Base-by-base conservation (phyloP, 1,284 basidiomycete genomes). In the Thelephora terrestris region DNA sequence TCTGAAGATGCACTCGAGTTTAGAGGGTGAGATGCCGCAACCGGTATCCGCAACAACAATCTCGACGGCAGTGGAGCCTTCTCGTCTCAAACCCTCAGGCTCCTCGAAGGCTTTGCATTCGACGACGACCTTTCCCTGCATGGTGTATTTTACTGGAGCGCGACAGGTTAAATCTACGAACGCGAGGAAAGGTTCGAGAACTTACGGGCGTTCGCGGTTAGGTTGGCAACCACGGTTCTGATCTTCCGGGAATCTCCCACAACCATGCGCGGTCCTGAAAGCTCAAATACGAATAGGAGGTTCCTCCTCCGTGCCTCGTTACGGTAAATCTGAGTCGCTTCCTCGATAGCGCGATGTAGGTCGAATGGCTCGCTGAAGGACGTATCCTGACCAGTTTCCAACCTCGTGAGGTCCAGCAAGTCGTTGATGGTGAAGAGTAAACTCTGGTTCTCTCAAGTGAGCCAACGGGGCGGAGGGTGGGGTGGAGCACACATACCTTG, bases 341-440 rank as follows among this genome's bases (percentile, higher is more conserved):
- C 85, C 42, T 76, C 64, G 50, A 93, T 81, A 0, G 78, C 74
- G n/a, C 69, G 64, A 16, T 73, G 73, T 5, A 93, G 67, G 59
- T 92, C 75, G 58, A 93, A 91, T 0, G 86, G 85, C 61, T 93
- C 90, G 59, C 83, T 84, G 64, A 89, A 84, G 1, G 81, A 83
- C 0, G 84, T 85, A 58, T 88, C 82, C 53, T 85, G 79, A 17
- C 88, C 89, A 46, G 76, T 83, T 62, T 93, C 90, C 27, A 91
- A 73, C 9, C 87, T 75, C 0, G 90, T 91, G 6, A 92, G 73
- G 63, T 93, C 90, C 78, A 92, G 71, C 25, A 93, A 68, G 63
- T 93, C 89, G 60, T 93, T 92, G 63, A 93, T 91, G 35, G 81
- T 89, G 71, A 82, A 90, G 32, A 88, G 64, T 24, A 91, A 66